Base-by-base conservation (phyloP, 495 filamentous ascomycete genomes). In the Chaetomium fimeti region DNA sequence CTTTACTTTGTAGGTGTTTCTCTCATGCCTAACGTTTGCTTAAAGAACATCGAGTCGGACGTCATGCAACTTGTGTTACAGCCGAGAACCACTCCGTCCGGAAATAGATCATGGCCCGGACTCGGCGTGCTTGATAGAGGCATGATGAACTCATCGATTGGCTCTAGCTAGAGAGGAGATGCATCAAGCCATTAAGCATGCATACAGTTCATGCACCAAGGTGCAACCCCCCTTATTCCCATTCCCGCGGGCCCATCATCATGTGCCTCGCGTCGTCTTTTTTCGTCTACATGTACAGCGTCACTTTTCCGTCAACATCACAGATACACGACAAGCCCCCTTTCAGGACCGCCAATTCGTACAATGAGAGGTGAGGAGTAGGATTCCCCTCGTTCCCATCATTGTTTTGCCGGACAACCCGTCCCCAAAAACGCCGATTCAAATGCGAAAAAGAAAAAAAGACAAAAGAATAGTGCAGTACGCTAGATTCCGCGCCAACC, bases 121-220 rank as follows among this genome's bases (percentile, higher is more conserved):
- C 32, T 36, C 32, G 32, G 7, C 32, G 1, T 47, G 7, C 43
- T 20, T 3, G 9, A 47, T 45, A 47, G n/a, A 47, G 16, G 16
- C 15, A 49, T 24, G 48, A 29, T 20, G 22, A 53, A 42, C 12
- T 20, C 32, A 20, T 61, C 47, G 22, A 61, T 53, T 29, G 8
- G 29, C 13, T 12, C 3, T 57, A 25, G 36, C 48, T 32, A 38
- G 60, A 62, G 60, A 45, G 22, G 60, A 62, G 48, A 62, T 43
- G 20, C 59, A 52, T 53, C 48, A 24, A 24, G 45, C 45, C n/a
- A 24, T 20, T 20, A 24, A 20, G 45, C 48, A 28, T 45, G n/a
- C 45, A 47, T 22, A 9, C 42, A 47, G 7, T 45, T 2, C 22
- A 15, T 24, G 47, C 40, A 28, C 12, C 42, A 45, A 58, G 2